Evolutionary conservation across 257 asterid species (phyloP).

Genomic region (Voacanga thouarsii): DNA sequence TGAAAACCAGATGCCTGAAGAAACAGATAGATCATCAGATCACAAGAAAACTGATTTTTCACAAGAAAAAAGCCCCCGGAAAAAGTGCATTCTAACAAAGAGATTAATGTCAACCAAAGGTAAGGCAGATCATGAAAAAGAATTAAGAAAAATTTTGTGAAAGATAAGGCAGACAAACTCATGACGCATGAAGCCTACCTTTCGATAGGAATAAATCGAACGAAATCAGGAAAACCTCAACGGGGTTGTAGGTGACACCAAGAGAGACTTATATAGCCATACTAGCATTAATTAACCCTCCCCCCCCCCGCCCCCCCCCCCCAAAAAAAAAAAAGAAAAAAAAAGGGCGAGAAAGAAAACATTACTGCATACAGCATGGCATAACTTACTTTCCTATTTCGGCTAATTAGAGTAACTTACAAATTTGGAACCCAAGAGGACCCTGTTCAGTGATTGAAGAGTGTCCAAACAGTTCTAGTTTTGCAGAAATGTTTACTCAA

Average conservation of each 20-base stretch:
- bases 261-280: constrained; percentile 1
- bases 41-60: not conserved
- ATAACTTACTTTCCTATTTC: not conserved
- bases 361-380: too few relatives aligned
- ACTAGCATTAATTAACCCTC: constrained; percentile 1
- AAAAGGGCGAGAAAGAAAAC: not conserved
- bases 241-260: not conserved
- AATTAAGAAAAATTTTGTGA: not conserved
- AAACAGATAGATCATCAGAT: not conserved
- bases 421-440: not conserved
- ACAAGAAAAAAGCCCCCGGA: not conserved
- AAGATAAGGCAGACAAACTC: not conserved
- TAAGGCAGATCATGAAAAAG: not conserved
- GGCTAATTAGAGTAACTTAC: not conserved
- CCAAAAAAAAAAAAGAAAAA: not conserved
- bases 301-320: too few relatives aligned
- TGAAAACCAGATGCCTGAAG: not conserved
- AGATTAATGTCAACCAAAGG: not conserved
- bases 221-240: constrained; percentile 3
- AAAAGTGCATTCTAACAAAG: not conserved
- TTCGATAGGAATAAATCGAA: not conserved
- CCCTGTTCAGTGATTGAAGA: not conserved
- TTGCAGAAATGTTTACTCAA: not conserved
- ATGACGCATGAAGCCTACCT: not conserved
- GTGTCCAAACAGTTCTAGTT: not conserved